Base-by-base conservation (phyloP, 176 grass and related monocot genomes). In the Eleusine coracana region DNA sequence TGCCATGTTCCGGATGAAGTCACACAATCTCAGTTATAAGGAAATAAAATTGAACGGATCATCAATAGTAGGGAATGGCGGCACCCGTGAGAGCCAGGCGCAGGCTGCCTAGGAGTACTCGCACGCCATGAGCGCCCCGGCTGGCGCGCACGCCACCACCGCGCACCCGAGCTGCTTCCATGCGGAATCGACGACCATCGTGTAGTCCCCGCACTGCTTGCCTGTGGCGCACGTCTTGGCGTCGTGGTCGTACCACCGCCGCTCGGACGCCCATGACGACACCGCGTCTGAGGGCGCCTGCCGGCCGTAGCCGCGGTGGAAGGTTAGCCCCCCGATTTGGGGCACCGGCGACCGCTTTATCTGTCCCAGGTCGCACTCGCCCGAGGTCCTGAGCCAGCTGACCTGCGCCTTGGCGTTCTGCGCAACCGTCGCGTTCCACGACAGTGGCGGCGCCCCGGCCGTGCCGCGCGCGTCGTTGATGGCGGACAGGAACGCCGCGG, bases 91-190 rank as follows among this genome's bases (percentile, higher is more conserved):
- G 40, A 42, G 44, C 44, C 0, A 46, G 44, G 11, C 9, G 44
- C 44, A 12, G 9, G 9, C 44, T 46, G 11, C 10, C 2, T 46
- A 46, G 44, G 44, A 46, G 66, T 70, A 70, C 38, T 5, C 39
- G 68, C 68, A 70, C 20, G 39, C 67, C 39, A 41, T n/a, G 20
- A 44, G 16, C 20, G 10, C 7, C 4, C 38, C 67, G 20, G 39
- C 67, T 9, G 67, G 12, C 39, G 67, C 20, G 67, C 67, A 70
- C 39, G 68, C 40, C 39, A 70, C 68, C 39, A 70, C 3, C 5
- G 68, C 67, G 39, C 67, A 70, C 1, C 67, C 67, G 66, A 68
- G 16, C 37, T 44, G 38, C 67, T n/a, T 39, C 67, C 38, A 70
- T 4, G 10, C 39, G 5, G 0, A 20, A 10, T 7, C 12, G 39